These are phyloP conservation scores for Kingdonia uniflora DNA, from an alignment of 164 flowering plant species.

Conservation along the genomic window DNA sequence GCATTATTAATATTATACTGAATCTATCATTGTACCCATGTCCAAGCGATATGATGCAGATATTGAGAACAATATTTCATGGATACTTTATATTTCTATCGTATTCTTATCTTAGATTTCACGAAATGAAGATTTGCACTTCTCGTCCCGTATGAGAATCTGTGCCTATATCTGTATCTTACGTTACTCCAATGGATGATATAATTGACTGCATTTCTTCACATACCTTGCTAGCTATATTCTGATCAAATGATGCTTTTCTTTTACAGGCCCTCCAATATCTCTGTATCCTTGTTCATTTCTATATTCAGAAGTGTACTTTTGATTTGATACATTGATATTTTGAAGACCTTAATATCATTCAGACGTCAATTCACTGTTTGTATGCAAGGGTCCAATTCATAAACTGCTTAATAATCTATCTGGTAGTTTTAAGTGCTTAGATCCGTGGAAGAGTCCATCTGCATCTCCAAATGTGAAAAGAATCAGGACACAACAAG, in stretches of 20 bases:
- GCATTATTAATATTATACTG: slow-evolving; percentile 4
- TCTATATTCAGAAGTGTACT: background rate
- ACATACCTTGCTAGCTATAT: slow-evolving; percentile 3
- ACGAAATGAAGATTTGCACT: no score
- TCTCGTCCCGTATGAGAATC: no score
- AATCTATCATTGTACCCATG: background rate
- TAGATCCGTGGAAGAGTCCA: slow-evolving; percentile 21
- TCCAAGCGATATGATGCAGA: no score
- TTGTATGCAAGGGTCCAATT: slow-evolving; percentile 66
- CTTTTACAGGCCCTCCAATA: slow-evolving; percentile 78
- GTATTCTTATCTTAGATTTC: no score
- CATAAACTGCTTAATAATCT: slow-evolving; percentile 63
- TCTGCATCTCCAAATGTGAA: slow-evolving; percentile 24
- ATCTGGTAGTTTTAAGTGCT: slow-evolving; percentile 30
- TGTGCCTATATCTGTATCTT: no score
- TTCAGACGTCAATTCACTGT: slow-evolving; percentile 72
- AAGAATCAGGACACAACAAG: slow-evolving; percentile 41
- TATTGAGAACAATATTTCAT: no score
- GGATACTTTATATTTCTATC: no score
- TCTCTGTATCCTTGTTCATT: slow-evolving; percentile 69
- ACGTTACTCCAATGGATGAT: no score
- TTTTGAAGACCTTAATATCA: slow-evolving; percentile 29
- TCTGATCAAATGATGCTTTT: slow-evolving; percentile 13
- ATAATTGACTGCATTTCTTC: background rate
- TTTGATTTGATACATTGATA: background rate